phyloP scores from a whole-genome alignment of 129 eudicot genomes.

The Flaveria trinervia region DNA sequence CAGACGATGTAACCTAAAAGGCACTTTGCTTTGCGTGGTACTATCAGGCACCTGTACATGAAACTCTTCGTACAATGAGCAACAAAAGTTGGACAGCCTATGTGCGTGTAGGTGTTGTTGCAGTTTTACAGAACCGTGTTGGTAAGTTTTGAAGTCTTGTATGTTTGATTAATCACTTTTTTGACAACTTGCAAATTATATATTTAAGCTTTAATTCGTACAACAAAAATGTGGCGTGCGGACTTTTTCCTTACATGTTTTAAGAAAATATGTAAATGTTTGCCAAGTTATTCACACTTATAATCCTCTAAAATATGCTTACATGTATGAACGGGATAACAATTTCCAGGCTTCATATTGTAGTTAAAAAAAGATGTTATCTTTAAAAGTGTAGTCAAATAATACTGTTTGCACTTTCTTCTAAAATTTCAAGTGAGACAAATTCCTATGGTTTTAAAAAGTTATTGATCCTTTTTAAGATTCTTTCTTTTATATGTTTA shows the following conservation, averaged over 20 bases:
- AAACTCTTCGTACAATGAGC: conserved; percentile 47
- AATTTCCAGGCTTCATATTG: neutral
- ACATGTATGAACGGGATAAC: neutral
- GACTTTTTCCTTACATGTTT: no score
- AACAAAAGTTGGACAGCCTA: conserved; percentile 56
- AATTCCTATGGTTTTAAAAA: no score
- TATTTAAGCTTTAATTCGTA: neutral
- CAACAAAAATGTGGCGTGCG: neutral
- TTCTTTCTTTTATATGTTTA: neutral
- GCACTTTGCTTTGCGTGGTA: conserved; percentile 17
- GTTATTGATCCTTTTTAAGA: no score
- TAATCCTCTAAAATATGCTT: neutral
- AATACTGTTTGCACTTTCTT: neutral
- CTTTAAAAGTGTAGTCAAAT: neutral
- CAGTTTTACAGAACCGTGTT: conserved; percentile 76
- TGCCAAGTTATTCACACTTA: neutral
- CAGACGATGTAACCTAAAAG: conserved; percentile 12
- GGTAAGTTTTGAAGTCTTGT: conserved; percentile 47
- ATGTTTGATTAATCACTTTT: neutral
- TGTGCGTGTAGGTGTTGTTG: conserved; percentile 74
- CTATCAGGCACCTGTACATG: conserved; percentile 62
- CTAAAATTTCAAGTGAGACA: neutral
- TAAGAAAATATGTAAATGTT: no score
- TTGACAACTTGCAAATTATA: neutral
- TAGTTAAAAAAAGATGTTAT: neutral